These are phyloP conservation scores for Rhytidiadelphus loreus DNA, from an alignment of 225 moss, liverwort and hornwort genomes.

Conservation along the genomic window DNA sequence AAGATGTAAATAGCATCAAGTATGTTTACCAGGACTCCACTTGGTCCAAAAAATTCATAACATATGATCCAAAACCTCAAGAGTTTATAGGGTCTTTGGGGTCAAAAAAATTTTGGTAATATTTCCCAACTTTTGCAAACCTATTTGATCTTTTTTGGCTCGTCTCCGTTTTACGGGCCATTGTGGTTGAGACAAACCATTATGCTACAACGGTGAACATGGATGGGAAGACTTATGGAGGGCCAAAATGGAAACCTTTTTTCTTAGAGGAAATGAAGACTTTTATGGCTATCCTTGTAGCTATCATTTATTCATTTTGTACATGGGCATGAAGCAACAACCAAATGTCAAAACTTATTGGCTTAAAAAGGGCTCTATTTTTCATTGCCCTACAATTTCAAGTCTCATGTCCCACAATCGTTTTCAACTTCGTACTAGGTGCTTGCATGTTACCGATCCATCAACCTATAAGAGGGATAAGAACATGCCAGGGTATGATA, in stretches of 20 bases:
- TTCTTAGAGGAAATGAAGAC: too few relatives aligned
- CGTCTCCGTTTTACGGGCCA: neutral
- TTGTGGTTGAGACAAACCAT: neutral
- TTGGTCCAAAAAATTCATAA: neutral
- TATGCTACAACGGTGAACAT: neutral
- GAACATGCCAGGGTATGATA: too few relatives aligned
- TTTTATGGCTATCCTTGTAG: too few relatives aligned
- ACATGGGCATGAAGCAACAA: too few relatives aligned
- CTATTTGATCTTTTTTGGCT: neutral
- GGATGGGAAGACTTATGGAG: neutral
- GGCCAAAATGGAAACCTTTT: neutral
- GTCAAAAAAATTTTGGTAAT: neutral
- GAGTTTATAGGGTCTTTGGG: accelerated
- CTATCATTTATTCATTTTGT: too few relatives aligned
- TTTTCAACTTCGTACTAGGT: too few relatives aligned
- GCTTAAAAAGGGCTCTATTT: too few relatives aligned
- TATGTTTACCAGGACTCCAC: neutral
- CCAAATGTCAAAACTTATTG: too few relatives aligned
- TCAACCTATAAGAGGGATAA: too few relatives aligned
- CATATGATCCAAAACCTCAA: accelerated
- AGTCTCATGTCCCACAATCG: too few relatives aligned
- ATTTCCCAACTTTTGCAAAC: neutral
- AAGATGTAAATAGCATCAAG: neutral
- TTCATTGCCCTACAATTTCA: too few relatives aligned
- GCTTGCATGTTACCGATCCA: too few relatives aligned